Evolutionary conservation across 2,329 filamentous ascomycete genomes (phyloP), one percentile per base, ranked within the genome.

Genomic region (Talaromyces sp.): DNA sequence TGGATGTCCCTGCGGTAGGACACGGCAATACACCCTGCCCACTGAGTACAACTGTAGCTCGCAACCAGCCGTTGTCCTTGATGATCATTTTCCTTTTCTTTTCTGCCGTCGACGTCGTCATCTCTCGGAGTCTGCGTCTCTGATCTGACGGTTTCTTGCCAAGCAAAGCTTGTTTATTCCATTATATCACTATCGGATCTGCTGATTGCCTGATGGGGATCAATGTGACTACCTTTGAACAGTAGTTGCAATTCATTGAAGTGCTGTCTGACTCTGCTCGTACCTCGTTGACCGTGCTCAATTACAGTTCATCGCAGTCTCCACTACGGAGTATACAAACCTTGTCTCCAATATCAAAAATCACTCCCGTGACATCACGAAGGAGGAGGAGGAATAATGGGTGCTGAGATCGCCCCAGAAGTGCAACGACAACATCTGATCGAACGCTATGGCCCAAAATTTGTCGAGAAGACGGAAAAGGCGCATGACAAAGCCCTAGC

Each of bases 391-490:
- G n/a, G 28, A 43, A 37, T 17, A 22, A 59, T 59, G 46, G 43
- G 15, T 28, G 15, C 43, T 40, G 57, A 56, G 17, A 25, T 37
- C 13, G 21, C 21, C 11, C 63, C 65, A 48, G 63, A 64, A 62
- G 62, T 61, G 53, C 62, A 57, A 53, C 61, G 61, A 43, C 63
- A 52, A 45, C 65, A 66, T 60, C 51, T 66, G 39, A 63, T 66
- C 54, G 72, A 75, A 55, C 70, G 68, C 50, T 69, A 71, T 62
- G 71, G 66, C 33, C 69, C 71, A 5, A 76, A 74, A 61, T 55
- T 76, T 10, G 71, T 75, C 56, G 67, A 59, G n/a, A 59, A 59
- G 62, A 67, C 74, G 17, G 71, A 75, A 56, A 70, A 73, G 55
- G 60, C 75, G 21, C 72, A 77, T 54, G 64, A 70, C 35, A 71